phyloP scores from a whole-genome alignment of 306 rosid genomes.

The Cucumis sativus region DNA sequence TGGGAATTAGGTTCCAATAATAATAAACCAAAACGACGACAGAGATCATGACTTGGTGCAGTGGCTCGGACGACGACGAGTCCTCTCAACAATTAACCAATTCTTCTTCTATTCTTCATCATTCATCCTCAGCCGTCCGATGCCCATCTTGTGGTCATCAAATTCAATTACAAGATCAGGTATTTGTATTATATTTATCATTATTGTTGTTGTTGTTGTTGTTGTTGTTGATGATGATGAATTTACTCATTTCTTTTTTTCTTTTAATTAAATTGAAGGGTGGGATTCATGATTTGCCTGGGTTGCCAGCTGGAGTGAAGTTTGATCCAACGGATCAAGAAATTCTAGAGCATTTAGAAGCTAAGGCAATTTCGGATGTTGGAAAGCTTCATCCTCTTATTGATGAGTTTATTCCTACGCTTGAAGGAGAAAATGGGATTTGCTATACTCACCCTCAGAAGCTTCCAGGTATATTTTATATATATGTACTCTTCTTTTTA shows the following conservation, averaged over 20 bases:
- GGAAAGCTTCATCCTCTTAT: conserved; percentile 4
- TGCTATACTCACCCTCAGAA: conserved; percentile 13
- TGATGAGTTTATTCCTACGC: conserved; percentile 5
- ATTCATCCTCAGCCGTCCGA: background rate
- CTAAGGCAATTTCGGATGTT: background rate
- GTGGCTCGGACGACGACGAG: conserved; percentile 6
- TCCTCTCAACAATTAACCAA: background rate
- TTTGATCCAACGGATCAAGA: conserved; percentile 13
- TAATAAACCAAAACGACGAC: background rate
- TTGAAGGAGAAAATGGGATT: conserved; percentile 11
- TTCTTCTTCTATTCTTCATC: background rate
- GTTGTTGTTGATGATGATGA: background rate
- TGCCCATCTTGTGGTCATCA: conserved; percentile 7
- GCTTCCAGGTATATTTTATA: background rate
- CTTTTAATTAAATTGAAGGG: background rate
- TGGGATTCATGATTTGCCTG: conserved; percentile 12
- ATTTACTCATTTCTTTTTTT: background rate
- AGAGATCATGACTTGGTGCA: conserved; percentile 5
- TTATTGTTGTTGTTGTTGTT: background rate
- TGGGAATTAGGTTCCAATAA: background rate
- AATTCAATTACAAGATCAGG: conserved; percentile 3
- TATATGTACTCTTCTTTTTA: no score
- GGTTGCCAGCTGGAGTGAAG: conserved; percentile 9
- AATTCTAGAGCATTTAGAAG: conserved; percentile 8
- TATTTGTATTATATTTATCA: background rate